Conservation (phyloP, 2,329 filamentous ascomycete genomes). For the Hypoxylon sp. region DNA sequence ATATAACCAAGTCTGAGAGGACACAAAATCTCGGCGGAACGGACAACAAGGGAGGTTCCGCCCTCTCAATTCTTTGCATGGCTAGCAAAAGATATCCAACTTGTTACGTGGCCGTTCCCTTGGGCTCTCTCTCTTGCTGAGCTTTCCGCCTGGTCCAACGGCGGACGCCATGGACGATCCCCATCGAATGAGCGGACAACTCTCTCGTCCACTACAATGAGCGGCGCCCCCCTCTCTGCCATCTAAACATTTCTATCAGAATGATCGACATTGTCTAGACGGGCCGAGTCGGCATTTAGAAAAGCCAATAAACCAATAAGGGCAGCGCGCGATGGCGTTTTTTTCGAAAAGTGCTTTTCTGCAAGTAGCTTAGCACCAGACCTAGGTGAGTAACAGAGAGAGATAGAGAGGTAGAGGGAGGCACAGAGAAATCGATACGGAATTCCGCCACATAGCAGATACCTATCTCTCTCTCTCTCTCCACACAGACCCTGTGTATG, state of each 20-base stretch:
- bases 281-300: slow-evolving; percentile 40
- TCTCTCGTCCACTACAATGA: slow-evolving; percentile 23
- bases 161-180: slow-evolving; percentile 35
- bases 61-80: slow-evolving; percentile 32
- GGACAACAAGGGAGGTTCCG: slow-evolving; percentile 40
- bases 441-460: slow-evolving; percentile 35
- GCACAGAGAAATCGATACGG: slow-evolving; percentile 13
- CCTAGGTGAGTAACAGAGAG: slow-evolving; percentile 28
- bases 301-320: slow-evolving; percentile 26
- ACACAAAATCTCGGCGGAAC: slow-evolving; percentile 39
- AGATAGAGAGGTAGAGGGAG: background rate
- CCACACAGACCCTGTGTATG: slow-evolving; percentile 21
- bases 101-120: slow-evolving; percentile 27
- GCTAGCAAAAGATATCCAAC: slow-evolving; percentile 20
- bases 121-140: slow-evolving; percentile 17
- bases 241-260: slow-evolving; percentile 26
- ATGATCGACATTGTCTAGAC: slow-evolving; percentile 36
- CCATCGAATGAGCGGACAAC: slow-evolving; percentile 25
- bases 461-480: slow-evolving; percentile 26
- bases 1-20: slow-evolving; percentile 20
- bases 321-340: slow-evolving; percentile 22
- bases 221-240: slow-evolving; percentile 24
- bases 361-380: slow-evolving; percentile 27
- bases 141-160: slow-evolving; percentile 32
- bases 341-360: slow-evolving; percentile 29